phyloP scores from a whole-genome alignment of 805 yeast genomes.

The Nakazawaea ernobii region DNA sequence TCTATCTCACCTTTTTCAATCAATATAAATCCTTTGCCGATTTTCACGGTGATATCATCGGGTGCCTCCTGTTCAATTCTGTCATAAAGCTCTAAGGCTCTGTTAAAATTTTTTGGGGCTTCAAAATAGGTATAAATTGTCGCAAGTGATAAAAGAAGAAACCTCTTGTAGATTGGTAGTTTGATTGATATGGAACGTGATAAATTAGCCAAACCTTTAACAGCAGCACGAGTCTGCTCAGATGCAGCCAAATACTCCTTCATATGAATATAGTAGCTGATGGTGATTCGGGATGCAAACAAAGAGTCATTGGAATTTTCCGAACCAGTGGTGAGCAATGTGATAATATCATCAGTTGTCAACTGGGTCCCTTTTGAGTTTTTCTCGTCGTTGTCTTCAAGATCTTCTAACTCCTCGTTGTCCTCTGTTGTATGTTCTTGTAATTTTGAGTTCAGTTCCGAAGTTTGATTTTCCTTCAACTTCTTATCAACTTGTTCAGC shows the following conservation, averaged over 20 bases:
- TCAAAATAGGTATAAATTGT: conserved; percentile 77
- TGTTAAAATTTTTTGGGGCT: conserved; percentile 79
- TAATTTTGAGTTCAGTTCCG: conserved; percentile 3
- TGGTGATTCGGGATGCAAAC: conserved; percentile 60
- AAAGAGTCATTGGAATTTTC: conserved; percentile 33
- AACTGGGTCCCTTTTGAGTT: conserved; percentile 9
- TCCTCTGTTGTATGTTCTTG: conserved; percentile 19
- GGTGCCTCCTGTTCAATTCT: conserved; percentile 40
- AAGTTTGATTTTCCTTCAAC: conserved; percentile 15
- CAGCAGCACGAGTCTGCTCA: conserved; percentile 53
- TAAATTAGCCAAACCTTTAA: conserved; percentile 45
- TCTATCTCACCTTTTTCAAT: conserved; percentile 56
- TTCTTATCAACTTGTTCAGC: conserved; percentile 20
- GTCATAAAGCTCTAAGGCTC: conserved; percentile 71
- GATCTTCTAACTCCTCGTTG: conserved; percentile 14
- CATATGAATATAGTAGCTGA: conserved; percentile 51
- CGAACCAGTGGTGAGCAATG: conserved; percentile 34
- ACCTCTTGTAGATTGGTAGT: conserved; percentile 48
- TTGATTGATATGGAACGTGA: conserved; percentile 40
- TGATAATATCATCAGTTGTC: conserved; percentile 32
- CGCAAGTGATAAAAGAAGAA: conserved; percentile 62
- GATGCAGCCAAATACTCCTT: conserved; percentile 63
- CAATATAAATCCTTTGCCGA: conserved; percentile 78
- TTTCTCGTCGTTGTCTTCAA: conserved; percentile 9
- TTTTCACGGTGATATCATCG: conserved; percentile 51